These are phyloP conservation scores for Omphalea diandra DNA, from an alignment of 441 rosid genomes.

Conservation along the genomic window DNA sequence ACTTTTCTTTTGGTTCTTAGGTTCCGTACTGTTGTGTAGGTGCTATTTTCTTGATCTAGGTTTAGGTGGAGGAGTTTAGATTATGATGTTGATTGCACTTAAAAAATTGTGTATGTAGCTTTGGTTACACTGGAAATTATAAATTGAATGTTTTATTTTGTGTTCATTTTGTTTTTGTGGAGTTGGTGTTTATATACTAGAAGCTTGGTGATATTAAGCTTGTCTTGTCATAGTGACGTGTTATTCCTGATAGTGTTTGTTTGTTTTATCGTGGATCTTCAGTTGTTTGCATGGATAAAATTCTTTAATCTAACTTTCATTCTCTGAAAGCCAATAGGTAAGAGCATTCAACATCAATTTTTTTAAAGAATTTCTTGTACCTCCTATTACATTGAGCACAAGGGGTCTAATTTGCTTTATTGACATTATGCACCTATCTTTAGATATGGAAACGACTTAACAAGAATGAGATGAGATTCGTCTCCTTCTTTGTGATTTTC, in stretches of 20 bases:
- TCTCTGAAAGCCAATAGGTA: too few relatives aligned
- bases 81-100: background rate
- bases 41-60: background rate
- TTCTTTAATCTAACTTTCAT: background rate
- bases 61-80: slow-evolving; percentile 2
- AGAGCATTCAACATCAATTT: too few relatives aligned
- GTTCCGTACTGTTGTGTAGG: background rate
- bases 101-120: background rate
- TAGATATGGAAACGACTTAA: background rate
- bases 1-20: background rate
- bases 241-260: background rate
- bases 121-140: background rate
- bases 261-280: background rate
- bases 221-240: background rate
- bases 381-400: too few relatives aligned
- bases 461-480: background rate
- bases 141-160: background rate
- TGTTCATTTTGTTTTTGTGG: background rate
- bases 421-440: background rate
- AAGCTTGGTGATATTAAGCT: background rate
- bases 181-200: background rate
- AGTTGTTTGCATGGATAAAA: background rate
- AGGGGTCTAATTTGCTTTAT: background rate
- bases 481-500: background rate
- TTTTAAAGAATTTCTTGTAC: too few relatives aligned